Evolutionary conservation across 1,284 basidiomycete species (phyloP).

Genomic region (Naganishia liquefaciens): DNA sequence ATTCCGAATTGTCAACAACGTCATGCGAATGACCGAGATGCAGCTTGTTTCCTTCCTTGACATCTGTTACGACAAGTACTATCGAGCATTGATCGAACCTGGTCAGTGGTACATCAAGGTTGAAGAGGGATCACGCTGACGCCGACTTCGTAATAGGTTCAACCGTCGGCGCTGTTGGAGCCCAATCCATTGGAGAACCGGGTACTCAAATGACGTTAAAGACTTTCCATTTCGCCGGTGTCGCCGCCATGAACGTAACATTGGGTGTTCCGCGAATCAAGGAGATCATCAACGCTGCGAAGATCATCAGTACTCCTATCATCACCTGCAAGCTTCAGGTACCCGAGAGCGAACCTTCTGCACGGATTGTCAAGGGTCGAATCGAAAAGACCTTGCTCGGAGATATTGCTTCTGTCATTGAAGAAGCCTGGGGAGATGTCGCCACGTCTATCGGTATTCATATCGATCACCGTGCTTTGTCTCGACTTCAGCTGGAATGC

Average conservation of each 20-base stretch:
- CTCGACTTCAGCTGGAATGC: constrained; percentile 73
- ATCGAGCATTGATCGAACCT: constrained; percentile 92
- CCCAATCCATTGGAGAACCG: constrained; percentile 98
- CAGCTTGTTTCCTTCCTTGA: constrained; percentile 81
- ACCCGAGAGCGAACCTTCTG: constrained; percentile 79
- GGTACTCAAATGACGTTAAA: constrained; percentile 99
- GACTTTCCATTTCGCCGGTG: constrained; percentile 99
- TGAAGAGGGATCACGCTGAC: background rate
- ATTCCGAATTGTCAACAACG: constrained; percentile 28
- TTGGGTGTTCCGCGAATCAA: constrained; percentile 99
- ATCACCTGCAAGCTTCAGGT: constrained; percentile 94
- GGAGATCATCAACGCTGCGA: constrained; percentile 99
- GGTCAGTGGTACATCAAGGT: constrained; percentile 56
- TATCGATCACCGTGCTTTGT: constrained; percentile 84
- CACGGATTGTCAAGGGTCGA: constrained; percentile 95
- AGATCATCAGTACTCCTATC: constrained; percentile 94
- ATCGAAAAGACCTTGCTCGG: constrained; percentile 93
- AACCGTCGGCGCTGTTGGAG: constrained; percentile 96
- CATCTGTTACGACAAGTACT: constrained; percentile 86
- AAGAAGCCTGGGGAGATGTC: constrained; percentile 92
- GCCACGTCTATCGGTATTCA: constrained; percentile 94
- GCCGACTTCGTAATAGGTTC: constrained; percentile 63
- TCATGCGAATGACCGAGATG: constrained; percentile 76
- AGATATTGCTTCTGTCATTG: constrained; percentile 88
- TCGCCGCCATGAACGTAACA: constrained; percentile 99